A percentile compares a stretch with the other conserved stretches of the same genome.
phyloP scores from a whole-genome alignment of 805 yeast species.

The Starmerella floris region DNA sequence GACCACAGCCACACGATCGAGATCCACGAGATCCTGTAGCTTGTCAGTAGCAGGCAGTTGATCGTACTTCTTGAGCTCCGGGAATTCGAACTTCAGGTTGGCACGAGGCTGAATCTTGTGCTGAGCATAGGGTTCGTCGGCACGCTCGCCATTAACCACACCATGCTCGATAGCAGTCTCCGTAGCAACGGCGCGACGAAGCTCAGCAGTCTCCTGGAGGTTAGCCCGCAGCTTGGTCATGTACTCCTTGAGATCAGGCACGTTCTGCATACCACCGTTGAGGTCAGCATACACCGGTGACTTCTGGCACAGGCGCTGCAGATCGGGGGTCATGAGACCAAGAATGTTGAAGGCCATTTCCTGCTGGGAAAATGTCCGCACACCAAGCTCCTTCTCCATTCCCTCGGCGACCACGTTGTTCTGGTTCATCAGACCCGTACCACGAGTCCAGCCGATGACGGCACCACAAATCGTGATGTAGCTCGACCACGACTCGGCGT shows the following conservation, averaged over 20 bases:
- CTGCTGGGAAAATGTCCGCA: conserved; percentile 94
- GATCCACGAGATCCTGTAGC: conserved; percentile 79
- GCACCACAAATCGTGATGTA: conserved; percentile 97
- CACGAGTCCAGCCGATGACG: conserved; percentile 99
- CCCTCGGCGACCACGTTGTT: conserved; percentile 97
- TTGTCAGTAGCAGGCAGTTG: conserved; percentile 42
- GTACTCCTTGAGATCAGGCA: conserved; percentile 80
- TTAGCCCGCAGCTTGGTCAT: conserved; percentile 64
- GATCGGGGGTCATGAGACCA: conserved; percentile 81
- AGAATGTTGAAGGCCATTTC: conserved; percentile 98
- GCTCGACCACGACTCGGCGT: conserved; percentile 90
- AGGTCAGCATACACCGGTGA: conserved; percentile 95
- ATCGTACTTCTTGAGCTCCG: conserved; percentile 63
- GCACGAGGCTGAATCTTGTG: conserved; percentile 83
- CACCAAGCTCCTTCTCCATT: conserved; percentile 76
- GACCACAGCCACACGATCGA: conserved; percentile 83
- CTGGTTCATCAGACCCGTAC: conserved; percentile 97
- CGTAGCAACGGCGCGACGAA: conserved; percentile 87
- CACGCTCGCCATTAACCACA: conserved; percentile 73
- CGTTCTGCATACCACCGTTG: conserved; percentile 95
- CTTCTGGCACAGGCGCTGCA: conserved; percentile 76
- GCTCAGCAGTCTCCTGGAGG: conserved; percentile 68
- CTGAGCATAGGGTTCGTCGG: conserved; percentile 72
- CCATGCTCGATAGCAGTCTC: conserved; percentile 83
- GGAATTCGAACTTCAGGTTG: conserved; percentile 88